These are phyloP conservation scores for Fusarium staphyleae DNA, from an alignment of 2,329 filamentous ascomycete species.

Conservation along the genomic window DNA sequence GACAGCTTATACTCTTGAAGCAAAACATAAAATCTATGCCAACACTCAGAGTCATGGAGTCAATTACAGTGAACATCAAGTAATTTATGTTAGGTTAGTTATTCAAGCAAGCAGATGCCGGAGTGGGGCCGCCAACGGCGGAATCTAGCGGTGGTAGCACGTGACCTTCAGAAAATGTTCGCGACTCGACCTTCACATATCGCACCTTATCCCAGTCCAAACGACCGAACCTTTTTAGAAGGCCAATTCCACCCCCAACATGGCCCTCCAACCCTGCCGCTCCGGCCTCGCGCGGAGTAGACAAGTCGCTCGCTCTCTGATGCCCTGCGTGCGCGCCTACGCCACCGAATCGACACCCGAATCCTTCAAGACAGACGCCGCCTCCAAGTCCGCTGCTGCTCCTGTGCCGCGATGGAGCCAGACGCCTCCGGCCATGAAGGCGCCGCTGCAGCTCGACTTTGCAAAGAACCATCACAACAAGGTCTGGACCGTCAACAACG, in stretches of 20 bases:
- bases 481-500: conserved; percentile 74
- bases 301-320: conserved; percentile 33
- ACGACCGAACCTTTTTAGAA: conserved; percentile 8
- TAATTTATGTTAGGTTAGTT: too few relatives aligned
- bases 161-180: conserved; percentile 47
- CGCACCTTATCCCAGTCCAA: conserved; percentile 10
- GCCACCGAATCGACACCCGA: conserved; percentile 41
- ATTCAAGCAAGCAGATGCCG: too few relatives aligned
- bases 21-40: too few relatives aligned
- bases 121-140: conserved; percentile 29
- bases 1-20: too few relatives aligned
- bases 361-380: conserved; percentile 38
- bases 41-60: too few relatives aligned
- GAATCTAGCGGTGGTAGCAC: conserved; percentile 29
- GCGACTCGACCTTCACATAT: conserved; percentile 31
- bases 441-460: conserved; percentile 68
- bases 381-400: conserved; percentile 9
- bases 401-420: conserved; percentile 70
- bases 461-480: conserved; percentile 61
- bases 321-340: conserved; percentile 42
- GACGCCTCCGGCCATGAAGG: conserved; percentile 74
- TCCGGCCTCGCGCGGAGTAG: conserved; percentile 40
- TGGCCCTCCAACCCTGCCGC: conserved; percentile 48
- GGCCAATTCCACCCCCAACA: conserved; percentile 31
- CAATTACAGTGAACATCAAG: too few relatives aligned